Conservation (phyloP, 2,329 filamentous ascomycete genomes). For the Fusarium subtropicale region DNA sequence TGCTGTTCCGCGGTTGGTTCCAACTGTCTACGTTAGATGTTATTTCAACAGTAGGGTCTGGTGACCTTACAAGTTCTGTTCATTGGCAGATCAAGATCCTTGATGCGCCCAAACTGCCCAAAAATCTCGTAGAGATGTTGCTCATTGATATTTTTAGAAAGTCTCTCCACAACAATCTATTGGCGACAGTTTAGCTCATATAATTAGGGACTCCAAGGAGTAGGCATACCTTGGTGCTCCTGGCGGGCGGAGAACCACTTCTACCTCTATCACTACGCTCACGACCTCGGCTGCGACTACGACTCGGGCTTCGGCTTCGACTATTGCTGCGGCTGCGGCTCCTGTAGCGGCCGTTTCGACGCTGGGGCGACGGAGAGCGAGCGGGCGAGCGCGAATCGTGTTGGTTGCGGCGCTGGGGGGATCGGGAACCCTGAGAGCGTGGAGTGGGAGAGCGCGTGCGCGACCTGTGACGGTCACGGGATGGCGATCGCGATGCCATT, state of each 20-base stretch:
- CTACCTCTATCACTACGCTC: constrained; percentile 53
- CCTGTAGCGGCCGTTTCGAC: constrained; percentile 51
- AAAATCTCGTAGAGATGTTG: constrained; percentile 93
- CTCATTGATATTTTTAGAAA: constrained; percentile 95
- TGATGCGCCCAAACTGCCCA: constrained; percentile 84
- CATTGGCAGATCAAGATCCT: constrained; percentile 89
- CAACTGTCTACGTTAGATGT: constrained; percentile 65
- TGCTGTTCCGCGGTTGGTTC: constrained; percentile 90
- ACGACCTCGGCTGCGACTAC: constrained; percentile 49
- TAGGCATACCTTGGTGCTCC: constrained; percentile 64
- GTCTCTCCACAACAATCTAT: constrained; percentile 93
- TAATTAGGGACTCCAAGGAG: background rate
- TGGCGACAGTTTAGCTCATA: constrained; percentile 20
- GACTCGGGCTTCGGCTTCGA: constrained; percentile 46
- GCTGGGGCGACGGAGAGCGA: constrained; percentile 49
- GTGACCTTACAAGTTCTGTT: constrained; percentile 79
- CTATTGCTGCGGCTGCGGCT: constrained; percentile 46
- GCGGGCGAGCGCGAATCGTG: constrained; percentile 52
- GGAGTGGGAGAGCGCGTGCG: constrained; percentile 53
- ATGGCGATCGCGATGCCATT: constrained; percentile 51
- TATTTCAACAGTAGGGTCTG: constrained; percentile 6
- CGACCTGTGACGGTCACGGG: constrained; percentile 51
- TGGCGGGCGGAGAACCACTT: constrained; percentile 54
- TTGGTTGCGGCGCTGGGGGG: constrained; percentile 47
- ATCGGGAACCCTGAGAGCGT: constrained; percentile 52